Base-by-base conservation (phyloP, 371 early-diverging fungal species). In the Blakeslea trispora region DNA sequence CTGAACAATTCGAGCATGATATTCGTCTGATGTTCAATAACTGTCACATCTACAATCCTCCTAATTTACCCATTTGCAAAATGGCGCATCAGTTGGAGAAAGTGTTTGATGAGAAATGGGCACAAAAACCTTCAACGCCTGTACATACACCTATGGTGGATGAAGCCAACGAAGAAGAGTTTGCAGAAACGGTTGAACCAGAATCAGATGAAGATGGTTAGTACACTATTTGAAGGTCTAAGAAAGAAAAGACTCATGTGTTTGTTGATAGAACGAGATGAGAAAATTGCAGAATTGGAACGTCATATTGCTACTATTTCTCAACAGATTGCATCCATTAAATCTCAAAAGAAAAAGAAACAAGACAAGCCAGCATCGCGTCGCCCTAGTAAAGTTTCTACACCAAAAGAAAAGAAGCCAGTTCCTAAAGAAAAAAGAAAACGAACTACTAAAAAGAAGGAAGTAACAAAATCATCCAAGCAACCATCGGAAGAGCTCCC, bases 41-140 rank as follows among this genome's bases (percentile, higher is more conserved):
- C 74, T 99, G 99, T 74, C 93, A 89, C 59, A 74, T 74, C 0
- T 99, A 96, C 75, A 99, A 99, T 63, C 91, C 91, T 5, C 82
- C 88, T 5, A 91, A 85, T 1, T 82, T 91, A 18, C 95, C 94
- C 2, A 94, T 99, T 0, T 90, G 96, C 71, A 74, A 85, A 17
- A 88, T 91, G 78, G 96, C 93, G 0, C 75, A 82, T 45, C 75
- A 83, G 24, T 66, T 96, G 47, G 95, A 97, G 66, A 76, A 74
- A 15, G 77, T 89, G 5, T 97, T 97, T 75, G 88, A 96, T 45
- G 69, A 76, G 9, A 95, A 93, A 59, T 96, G 95, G 96, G 69
- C 75, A 15, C 84, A 87, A 37, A 77, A 71, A 57, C 92, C 91
- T 6, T 56, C 68, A 18, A 52, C 51, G 23, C 56, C 57, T 24